phyloP scores from a whole-genome alignment of 2,329 filamentous ascomycete species.

The Scleromitrula shiraiana region DNA sequence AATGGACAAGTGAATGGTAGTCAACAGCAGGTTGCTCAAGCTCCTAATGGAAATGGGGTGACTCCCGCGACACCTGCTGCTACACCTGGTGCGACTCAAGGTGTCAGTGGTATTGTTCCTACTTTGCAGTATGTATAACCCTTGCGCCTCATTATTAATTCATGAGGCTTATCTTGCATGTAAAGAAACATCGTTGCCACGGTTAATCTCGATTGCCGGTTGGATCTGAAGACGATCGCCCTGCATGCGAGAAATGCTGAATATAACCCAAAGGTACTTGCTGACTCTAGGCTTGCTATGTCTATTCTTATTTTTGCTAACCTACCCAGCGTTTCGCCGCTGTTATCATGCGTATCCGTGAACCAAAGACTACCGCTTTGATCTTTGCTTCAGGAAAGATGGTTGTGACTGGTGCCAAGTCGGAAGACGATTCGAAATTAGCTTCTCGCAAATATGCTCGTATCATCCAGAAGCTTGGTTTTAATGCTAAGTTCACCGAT shows the following conservation, averaged over 20 bases:
- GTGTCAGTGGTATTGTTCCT: conserved; percentile 83
- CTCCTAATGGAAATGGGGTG: conserved; percentile 66
- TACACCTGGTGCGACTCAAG: conserved; percentile 72
- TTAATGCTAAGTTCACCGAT: conserved; percentile 98
- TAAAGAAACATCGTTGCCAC: conserved; percentile 97
- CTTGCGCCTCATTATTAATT: conserved; percentile 28
- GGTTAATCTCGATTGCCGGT: conserved; percentile 92
- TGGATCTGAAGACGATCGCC: conserved; percentile 98
- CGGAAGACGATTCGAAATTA: conserved; percentile 94
- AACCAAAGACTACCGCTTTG: conserved; percentile 94
- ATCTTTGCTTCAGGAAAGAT: conserved; percentile 99
- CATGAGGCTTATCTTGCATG: conserved; percentile 44
- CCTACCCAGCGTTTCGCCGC: conserved; percentile 81
- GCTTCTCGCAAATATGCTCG: conserved; percentile 96
- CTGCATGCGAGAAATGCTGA: conserved; percentile 96
- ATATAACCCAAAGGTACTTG: conserved; percentile 91
- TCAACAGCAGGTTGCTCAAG: conserved; percentile 50
- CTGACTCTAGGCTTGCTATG: conserved; percentile 38
- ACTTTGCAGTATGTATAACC: conserved; percentile 89
- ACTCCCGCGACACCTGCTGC: conserved; percentile 85
- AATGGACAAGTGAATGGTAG: conserved; percentile 41
- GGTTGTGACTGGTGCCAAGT: conserved; percentile 97
- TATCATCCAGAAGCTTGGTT: conserved; percentile 99
- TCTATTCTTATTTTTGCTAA: conserved; percentile 32
- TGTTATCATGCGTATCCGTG: conserved; percentile 99